A percentile compares a stretch with the other conserved stretches of the same genome.
phyloP scores from a whole-genome alignment of 176 grass and related monocot species.

The Typha latifolia region DNA sequence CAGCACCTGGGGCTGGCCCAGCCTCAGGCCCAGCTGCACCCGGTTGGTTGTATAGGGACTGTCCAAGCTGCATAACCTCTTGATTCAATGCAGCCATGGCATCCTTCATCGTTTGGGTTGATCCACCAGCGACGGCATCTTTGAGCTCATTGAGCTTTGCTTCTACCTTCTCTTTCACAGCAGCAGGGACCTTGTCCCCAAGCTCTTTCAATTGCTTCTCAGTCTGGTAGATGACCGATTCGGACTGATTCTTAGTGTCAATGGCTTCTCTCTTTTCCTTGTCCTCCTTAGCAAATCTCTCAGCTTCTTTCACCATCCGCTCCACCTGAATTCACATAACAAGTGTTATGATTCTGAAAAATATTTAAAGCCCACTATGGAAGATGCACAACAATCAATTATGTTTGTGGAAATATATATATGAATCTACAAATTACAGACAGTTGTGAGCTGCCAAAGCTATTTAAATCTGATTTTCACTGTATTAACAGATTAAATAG shows the following conservation, averaged over 20 bases:
- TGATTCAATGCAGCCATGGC: constrained; percentile 87
- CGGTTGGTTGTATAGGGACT: constrained; percentile 83
- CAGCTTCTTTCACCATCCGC: constrained; percentile 88
- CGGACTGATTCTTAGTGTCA: constrained; percentile 93
- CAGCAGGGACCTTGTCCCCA: constrained; percentile 72
- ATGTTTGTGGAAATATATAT: not conserved
- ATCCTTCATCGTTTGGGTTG: constrained; percentile 73
- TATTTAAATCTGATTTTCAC: no score
- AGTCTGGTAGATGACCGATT: constrained; percentile 86
- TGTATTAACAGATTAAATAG: no score
- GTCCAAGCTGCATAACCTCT: constrained; percentile 95
- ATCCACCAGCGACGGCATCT: constrained; percentile 65
- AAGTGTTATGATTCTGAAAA: not conserved
- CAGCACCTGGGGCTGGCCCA: constrained; percentile 33
- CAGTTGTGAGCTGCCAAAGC: no score
- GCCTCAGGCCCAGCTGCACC: constrained; percentile 35
- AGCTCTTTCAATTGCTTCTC: constrained; percentile 98
- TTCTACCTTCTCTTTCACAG: constrained; percentile 81
- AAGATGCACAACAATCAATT: not conserved
- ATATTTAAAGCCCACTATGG: not conserved
- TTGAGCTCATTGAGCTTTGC: constrained; percentile 78
- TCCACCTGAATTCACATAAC: constrained; percentile 47
- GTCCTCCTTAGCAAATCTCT: constrained; percentile 89
- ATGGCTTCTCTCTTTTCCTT: constrained; percentile 97
- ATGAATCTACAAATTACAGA: no score